Base-by-base conservation (phyloP, 225 moss, liverwort and hornwort species). In the Marchantia polymorpha region DNA sequence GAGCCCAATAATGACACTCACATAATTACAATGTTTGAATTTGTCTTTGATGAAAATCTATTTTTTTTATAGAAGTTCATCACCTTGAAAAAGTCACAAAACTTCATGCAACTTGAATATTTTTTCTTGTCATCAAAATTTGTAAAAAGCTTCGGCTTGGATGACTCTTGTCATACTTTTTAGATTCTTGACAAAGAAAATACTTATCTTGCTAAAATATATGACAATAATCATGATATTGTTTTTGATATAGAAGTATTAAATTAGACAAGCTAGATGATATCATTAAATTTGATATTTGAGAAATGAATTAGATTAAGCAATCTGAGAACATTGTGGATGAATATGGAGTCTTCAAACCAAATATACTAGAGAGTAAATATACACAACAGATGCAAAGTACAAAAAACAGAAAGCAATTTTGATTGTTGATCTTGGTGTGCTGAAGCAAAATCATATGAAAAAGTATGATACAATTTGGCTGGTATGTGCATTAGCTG, bases 241-340 rank as follows among this genome's bases (percentile, higher is more conserved):
- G 46, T 77, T 82, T 87, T 79, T 86, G 87, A 12, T 87, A 90
- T 29, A 52, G 72, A 73, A 85, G 88, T 61, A 75, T 81, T 26
- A 82, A 84, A 31, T 75, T 89, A 52, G 90, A 90, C 17, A 86
- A 86, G 76, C 66, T 83, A 26, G 84, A 86, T 55, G 82, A 87
- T 78, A 78, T 82, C 65, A 80, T 76, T 52, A 82, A 87, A 77
- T 78, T 88, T 67, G 89, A 88, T 83, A 81, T 66, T 7, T 87
- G 86, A 65, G 89, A 82, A 46, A 76, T 84, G 31, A 91, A 84
- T 55, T 87, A 86, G 72, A 86, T 89, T 46, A 89, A 82, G 78
- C 78, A 81, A 48, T 84, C 89, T 30, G 75, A 82, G 53, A 86
- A 88, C 59, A 75, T 85, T 48, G 78, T 77, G 73, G 76, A 84